These are phyloP conservation scores for Claviceps quebecensis DNA, from an alignment of 2,329 filamentous ascomycete genomes.

Conservation along the genomic window DNA sequence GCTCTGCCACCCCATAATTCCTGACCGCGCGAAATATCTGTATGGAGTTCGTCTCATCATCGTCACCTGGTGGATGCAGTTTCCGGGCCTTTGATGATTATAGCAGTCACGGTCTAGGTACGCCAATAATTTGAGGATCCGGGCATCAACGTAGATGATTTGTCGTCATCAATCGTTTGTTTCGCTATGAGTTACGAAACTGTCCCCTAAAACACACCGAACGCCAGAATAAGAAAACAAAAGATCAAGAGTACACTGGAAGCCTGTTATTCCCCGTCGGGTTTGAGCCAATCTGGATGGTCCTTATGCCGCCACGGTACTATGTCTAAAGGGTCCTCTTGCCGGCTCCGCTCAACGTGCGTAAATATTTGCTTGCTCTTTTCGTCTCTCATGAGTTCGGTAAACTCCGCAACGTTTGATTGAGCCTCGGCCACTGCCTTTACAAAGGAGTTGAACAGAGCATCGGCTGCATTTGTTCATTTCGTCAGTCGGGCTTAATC, in stretches of 20 bases:
- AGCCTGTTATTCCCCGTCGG: conserved; percentile 14
- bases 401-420: conserved; percentile 38
- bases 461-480: conserved; percentile 28
- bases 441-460: conserved; percentile 32
- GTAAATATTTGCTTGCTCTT: conserved; percentile 36
- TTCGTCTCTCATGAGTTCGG: conserved; percentile 30
- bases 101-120: background rate
- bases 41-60: background rate
- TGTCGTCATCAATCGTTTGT: background rate
- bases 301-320: conserved; percentile 45
- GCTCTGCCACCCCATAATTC: too few species aligned
- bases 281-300: conserved; percentile 42
- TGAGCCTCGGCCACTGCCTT: conserved; percentile 32
- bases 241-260: background rate
- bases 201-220: background rate
- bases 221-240: background rate
- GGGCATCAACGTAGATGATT: background rate
- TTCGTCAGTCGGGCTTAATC: conserved; percentile 2
- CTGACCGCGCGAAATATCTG: background rate
- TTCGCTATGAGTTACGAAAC: background rate
- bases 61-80: background rate
- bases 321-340: conserved; percentile 41
- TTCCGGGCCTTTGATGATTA: background rate
- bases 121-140: background rate
- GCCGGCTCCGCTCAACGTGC: conserved; percentile 37